Evolutionary conservation across 2,329 filamentous ascomycete species (phyloP).

Genomic region (Penicillium brasilianum): DNA sequence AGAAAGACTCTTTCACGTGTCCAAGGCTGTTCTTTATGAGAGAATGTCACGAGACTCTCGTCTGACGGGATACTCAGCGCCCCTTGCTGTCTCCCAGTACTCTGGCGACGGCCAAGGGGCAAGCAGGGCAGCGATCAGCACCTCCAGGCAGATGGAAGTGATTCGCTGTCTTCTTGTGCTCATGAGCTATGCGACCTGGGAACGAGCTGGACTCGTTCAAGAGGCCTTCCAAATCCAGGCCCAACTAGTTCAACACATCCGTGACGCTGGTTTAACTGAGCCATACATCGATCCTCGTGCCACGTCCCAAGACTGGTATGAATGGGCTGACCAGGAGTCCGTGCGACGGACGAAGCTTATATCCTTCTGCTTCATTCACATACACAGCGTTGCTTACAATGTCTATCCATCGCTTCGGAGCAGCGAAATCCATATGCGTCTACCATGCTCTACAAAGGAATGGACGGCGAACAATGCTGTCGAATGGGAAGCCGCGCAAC

Average conservation of each 20-base stretch:
- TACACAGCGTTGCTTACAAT: slow-evolving; percentile 48
- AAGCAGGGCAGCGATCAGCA: slow-evolving; percentile 19
- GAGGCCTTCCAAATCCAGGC: slow-evolving; percentile 40
- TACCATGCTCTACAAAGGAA: slow-evolving; percentile 46
- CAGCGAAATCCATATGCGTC: slow-evolving; percentile 43
- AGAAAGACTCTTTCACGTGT: slow-evolving; percentile 55
- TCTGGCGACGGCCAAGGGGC: slow-evolving; percentile 20
- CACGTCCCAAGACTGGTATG: slow-evolving; percentile 38
- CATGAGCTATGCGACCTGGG: slow-evolving; percentile 43
- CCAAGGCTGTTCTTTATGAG: slow-evolving; percentile 68
- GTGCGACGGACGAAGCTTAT: slow-evolving; percentile 44
- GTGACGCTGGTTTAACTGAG: slow-evolving; percentile 38
- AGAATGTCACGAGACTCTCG: slow-evolving; percentile 50
- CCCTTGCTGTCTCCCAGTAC: slow-evolving; percentile 24
- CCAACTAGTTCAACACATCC: slow-evolving; percentile 38
- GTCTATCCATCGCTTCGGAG: slow-evolving; percentile 44
- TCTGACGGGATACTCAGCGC: slow-evolving; percentile 27
- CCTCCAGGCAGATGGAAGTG: slow-evolving; percentile 36
- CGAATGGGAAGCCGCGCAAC: slow-evolving; percentile 41
- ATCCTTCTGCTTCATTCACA: slow-evolving; percentile 46
- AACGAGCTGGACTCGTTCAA: slow-evolving; percentile 38
- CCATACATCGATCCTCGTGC: slow-evolving; percentile 29
- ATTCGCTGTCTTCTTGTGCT: slow-evolving; percentile 38
- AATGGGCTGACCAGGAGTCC: slow-evolving; percentile 45
- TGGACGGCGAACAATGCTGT: slow-evolving; percentile 40